A percentile compares a stretch with the other conserved stretches of the same genome.
phyloP scores from a whole-genome alignment of 176 grass and related monocot genomes.

The Zizania latifolia region DNA sequence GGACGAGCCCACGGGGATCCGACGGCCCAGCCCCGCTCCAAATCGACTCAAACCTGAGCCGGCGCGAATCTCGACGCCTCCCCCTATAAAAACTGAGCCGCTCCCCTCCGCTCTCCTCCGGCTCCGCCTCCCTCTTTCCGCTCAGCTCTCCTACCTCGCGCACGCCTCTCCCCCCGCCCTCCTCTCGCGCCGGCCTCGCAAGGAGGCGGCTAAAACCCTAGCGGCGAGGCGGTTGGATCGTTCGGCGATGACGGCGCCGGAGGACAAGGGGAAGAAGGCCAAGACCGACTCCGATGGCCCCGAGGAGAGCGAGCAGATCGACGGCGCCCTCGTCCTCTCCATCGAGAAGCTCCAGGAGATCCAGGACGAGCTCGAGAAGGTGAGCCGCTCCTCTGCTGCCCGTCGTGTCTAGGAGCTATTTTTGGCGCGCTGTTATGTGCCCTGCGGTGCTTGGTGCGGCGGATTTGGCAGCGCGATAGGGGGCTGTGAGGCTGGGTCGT shows the following conservation, averaged over 20 bases:
- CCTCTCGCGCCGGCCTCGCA: slow-evolving; percentile 8
- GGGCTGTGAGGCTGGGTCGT: not conserved
- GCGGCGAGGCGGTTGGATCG: slow-evolving; percentile 5
- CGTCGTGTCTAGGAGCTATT: not conserved
- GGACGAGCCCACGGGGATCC: slow-evolving; percentile 17
- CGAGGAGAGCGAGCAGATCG: slow-evolving; percentile 69
- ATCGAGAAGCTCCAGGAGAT: slow-evolving; percentile 90
- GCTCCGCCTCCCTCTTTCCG: slow-evolving; percentile 39
- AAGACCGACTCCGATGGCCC: slow-evolving; percentile 44
- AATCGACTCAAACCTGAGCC: not conserved
- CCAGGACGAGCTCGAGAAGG: slow-evolving; percentile 86
- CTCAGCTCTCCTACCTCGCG: not conserved
- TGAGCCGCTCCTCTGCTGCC: slow-evolving; percentile 9
- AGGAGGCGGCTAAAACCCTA: slow-evolving; percentile 51
- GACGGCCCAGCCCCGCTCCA: slow-evolving; percentile 24
- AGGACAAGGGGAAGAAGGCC: slow-evolving; percentile 82
- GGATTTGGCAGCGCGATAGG: not conserved
- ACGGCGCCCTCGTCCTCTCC: slow-evolving; percentile 62
- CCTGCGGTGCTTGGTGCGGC: not conserved
- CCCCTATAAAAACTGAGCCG: slow-evolving; percentile 31
- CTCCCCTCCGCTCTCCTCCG: not conserved
- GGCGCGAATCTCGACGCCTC: slow-evolving; percentile 32
- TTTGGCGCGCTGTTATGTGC: not conserved
- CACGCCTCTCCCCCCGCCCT: not conserved
- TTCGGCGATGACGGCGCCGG: slow-evolving; percentile 39